phyloP scores from a whole-genome alignment of 805 yeast genomes.

The Ogataea nitratoaversa region DNA sequence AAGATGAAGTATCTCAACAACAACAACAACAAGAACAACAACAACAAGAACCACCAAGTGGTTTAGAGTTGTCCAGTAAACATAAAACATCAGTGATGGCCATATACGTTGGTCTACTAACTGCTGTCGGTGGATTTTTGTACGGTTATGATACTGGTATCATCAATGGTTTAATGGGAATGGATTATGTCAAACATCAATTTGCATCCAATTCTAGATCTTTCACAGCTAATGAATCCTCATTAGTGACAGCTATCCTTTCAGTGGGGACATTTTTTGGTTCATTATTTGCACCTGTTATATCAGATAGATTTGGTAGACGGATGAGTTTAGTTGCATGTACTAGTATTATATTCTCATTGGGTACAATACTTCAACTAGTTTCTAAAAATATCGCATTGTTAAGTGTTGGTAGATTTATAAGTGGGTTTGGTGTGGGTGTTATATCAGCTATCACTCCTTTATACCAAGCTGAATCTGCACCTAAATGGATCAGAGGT shows the following conservation, averaged over 20 bases:
- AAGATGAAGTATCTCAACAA: too few relatives aligned
- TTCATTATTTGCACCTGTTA: constrained; percentile 50
- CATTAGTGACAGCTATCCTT: constrained; percentile 72
- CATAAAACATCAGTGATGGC: constrained; percentile 55
- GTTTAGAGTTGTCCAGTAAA: too few relatives aligned
- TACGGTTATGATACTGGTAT: constrained; percentile 90
- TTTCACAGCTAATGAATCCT: constrained; percentile 51
- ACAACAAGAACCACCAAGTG: constrained; percentile 1
- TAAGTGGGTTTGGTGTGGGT: constrained; percentile 72
- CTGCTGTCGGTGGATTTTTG: constrained; percentile 87
- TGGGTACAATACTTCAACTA: constrained; percentile 72
- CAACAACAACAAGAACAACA: background rate
- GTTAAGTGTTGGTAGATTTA: constrained; percentile 68
- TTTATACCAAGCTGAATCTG: constrained; percentile 77
- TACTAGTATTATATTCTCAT: constrained; percentile 57
- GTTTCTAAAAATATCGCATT: constrained; percentile 44
- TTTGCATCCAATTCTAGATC: constrained; percentile 44
- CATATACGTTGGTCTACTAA: constrained; percentile 68
- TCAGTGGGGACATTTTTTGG: constrained; percentile 80
- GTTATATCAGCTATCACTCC: constrained; percentile 80
- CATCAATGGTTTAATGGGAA: constrained; percentile 73
- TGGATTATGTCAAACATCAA: constrained; percentile 57
- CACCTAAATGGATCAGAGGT: constrained; percentile 78
- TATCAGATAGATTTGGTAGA: constrained; percentile 73
- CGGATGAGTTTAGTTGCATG: constrained; percentile 59